Evolutionary conservation across 2,329 filamentous ascomycete genomes (phyloP), one percentile per base, ranked within the genome.

Genomic region (Lomentospora prolificans): DNA sequence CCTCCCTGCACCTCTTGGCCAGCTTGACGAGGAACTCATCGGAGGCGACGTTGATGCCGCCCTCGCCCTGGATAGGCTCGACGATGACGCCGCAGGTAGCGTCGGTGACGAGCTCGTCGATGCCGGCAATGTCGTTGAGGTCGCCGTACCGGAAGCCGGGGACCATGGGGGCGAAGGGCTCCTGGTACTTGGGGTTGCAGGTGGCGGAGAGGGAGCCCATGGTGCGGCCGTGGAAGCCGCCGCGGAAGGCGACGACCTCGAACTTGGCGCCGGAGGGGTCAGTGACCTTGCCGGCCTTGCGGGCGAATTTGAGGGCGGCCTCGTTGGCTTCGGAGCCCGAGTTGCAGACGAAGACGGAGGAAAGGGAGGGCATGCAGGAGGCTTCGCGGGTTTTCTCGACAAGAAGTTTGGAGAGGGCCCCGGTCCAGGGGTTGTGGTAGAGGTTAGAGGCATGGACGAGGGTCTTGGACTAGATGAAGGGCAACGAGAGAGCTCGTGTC

Each of bases 271-370:
- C 86, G 0, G 82, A 82, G 1, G 87, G 82, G 60, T 90, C 86
- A 27, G 85, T 64, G 8, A 82, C 75, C 70, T 92, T 92, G 63
- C 90, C 91, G 22, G 87, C 85, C 72, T 99, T 99, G 63, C 94
- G 83, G 19, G 92, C 88, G 65, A 99, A 97, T 71, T 99, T 99
- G 69, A 99, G 87, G 33, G 92, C 94, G 1, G 92, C 94, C 74
- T 99, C 94, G 70, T 99, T 99, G 67, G 94, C 94, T 73, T 99
- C 94, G 58, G 88, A 89, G 58, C 94, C 94, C 3, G 91, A 96
- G 74, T 99, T 99, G 76, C 90, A 96, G 61, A 99, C 81, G 67
- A 99, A 99, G 2, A 89, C 90, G 57, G 88, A 82, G 19, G 80
- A 76, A 17, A 87, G 90, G 65, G 86, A 82, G 62, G 87, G 82